Base-by-base conservation (phyloP, 2,329 filamentous ascomycete species). In the Grosmannia clavigera region DNA sequence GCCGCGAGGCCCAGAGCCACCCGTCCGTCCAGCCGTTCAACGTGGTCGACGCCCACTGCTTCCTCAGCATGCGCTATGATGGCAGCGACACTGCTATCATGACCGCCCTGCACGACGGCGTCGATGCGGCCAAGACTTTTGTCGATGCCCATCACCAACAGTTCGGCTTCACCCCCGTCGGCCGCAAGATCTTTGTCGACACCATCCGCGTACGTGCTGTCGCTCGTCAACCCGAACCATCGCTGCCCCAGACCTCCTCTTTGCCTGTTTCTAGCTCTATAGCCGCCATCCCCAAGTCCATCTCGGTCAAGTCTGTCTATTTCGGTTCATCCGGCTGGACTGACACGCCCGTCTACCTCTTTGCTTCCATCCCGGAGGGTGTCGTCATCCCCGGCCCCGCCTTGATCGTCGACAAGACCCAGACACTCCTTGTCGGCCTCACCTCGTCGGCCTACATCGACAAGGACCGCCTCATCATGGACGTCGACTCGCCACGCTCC, bases 61-160 rank as follows among this genome's bases (percentile, higher is more conserved):
- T 96, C 68, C 81, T 96, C 60, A 96, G 96, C 69, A 91, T 96
- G 85, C 80, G 91, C 61, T 96, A 95, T 68, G 82, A 89, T 33
- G 91, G 91, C 9, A 95, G 90, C 0, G 91, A 96, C 69, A 94
- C 90, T 5, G 88, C 90, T 0, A 78, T 96, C 50, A 96, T 96
- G 91, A 83, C 60, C 12, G 87, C 87, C 40, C 56, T 22, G 33
- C 56, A 58, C 43, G 85, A 88, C 3, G 75, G 75, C 38, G 57
- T 7, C 0, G 88, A 58, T 0, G 88, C 85, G 69, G 84, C 81
- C 2, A 79, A 81, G 63, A 84, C 83, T 0, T 88, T 89, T 63
- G 70, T 86, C 48, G 80, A 81, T 65, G 83, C 87, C 65, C 85
- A 88, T 67, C 80, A 86, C 64, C 83, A 85, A 67, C 85, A 89